Evolutionary conservation across 2,329 filamentous ascomycete species (phyloP).

Genomic region (Remersonia thermophila): DNA sequence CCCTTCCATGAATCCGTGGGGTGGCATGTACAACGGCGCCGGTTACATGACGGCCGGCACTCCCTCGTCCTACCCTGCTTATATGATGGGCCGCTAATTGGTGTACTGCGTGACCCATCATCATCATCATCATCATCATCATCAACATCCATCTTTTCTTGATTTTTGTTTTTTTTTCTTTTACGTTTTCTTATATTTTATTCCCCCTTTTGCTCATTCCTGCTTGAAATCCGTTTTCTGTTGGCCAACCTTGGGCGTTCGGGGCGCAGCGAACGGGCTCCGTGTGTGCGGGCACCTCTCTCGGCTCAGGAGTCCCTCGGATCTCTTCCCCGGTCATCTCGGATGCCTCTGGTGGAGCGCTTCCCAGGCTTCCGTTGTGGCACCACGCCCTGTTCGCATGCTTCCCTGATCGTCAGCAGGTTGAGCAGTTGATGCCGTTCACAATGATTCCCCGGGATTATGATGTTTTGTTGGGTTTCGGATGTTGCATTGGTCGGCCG

Average conservation of each 20-base stretch:
- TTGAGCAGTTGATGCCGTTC: constrained; percentile 7
- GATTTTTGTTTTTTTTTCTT: no score
- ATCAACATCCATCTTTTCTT: no score
- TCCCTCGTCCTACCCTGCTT: constrained; percentile 14
- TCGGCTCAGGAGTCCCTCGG: background rate
- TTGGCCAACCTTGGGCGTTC: no score
- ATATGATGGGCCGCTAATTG: constrained; percentile 17
- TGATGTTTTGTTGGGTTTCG: constrained; percentile 6
- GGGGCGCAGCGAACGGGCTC: no score
- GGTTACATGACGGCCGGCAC: constrained; percentile 12
- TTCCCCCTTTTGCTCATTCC: no score
- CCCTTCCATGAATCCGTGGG: constrained; percentile 14
- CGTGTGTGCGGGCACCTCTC: no score
- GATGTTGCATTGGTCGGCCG: constrained; percentile 9
- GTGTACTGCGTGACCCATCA: no score
- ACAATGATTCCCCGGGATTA: constrained; percentile 11
- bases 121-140: background rate
- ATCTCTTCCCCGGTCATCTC: background rate
- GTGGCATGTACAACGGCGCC: constrained; percentile 12
- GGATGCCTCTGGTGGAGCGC: background rate
- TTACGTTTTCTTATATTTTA: no score
- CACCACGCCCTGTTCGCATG: background rate
- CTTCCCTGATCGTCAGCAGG: background rate
- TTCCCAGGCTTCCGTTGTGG: background rate
- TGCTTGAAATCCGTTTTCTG: no score